Conservation (phyloP, 2,329 filamentous ascomycete species). For the Metarhizium robertsii region DNA sequence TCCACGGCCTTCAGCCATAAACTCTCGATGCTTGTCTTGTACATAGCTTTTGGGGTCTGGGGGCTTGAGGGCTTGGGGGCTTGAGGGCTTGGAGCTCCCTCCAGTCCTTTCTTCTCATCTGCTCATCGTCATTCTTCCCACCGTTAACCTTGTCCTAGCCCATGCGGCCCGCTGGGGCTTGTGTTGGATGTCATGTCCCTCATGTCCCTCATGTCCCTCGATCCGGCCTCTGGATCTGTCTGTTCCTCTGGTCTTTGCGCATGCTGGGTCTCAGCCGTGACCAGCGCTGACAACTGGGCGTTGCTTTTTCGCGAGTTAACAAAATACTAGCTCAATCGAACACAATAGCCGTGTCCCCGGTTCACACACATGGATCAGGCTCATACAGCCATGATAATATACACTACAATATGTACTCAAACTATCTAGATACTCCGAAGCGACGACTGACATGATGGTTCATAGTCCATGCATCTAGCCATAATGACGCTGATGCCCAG, state of each 20-base stretch:
- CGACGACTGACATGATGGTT: background rate
- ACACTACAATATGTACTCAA: background rate
- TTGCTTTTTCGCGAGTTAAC: background rate
- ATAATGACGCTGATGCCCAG: conserved; percentile 3
- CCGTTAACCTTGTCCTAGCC: background rate
- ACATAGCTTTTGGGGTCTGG: background rate
- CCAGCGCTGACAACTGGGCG: background rate
- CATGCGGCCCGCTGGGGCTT: background rate
- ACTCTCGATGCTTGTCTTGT: background rate
- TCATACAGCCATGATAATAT: background rate
- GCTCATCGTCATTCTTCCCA: background rate
- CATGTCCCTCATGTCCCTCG: background rate
- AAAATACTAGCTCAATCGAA: background rate
- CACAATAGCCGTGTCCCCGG: background rate
- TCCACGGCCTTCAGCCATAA: no score
- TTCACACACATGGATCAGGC: background rate
- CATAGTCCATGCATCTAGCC: conserved; percentile 2
- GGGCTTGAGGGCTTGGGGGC: no score
- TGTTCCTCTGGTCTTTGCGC: background rate
- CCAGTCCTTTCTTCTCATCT: background rate
- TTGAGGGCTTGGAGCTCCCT: no score
- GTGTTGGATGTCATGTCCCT: background rate
- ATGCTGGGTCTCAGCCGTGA: background rate
- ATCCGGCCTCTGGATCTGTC: background rate
- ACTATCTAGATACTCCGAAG: background rate